Evolutionary conservation across 768 basidiomycete species (phyloP), one percentile per base, ranked within the genome.

Genomic region (Termitomyces sp.): DNA sequence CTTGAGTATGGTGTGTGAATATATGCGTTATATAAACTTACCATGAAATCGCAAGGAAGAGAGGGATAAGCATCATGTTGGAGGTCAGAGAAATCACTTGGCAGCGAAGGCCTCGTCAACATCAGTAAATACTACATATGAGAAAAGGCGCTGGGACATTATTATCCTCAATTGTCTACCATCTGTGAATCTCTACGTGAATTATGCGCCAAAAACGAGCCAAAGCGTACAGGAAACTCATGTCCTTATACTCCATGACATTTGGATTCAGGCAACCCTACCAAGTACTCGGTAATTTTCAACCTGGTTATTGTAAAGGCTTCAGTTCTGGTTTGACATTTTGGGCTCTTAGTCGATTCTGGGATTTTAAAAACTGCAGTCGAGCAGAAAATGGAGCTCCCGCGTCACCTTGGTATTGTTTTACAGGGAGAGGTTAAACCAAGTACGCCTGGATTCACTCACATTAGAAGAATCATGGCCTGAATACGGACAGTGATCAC

Each of bases 251-350:
- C 69, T 83, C 80, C 60, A 81, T 88, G 70, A 80, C 87, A 2
- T 98, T 98, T 71, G 90, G 90, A 6, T 98, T 98, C 71, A 77
- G 94, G 46, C 86, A 94, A 65, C 96, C 97, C 0, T 98, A 94
- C 70, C 97, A 98, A 76, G 81, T 96, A 7, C 80, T 98, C 26
- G 83, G 94, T 94, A 64, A 62, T 78, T 72, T 22, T 24, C 11
- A 38, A 20, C 16, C 24, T 28, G 8, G 5, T 52, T 38, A 30
- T 20, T 28, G n/a, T n/a, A n/a, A 11, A 52, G 3, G 22, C 13
- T 38, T 40, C 26, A 40, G 8, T 40, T 58, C 63, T 59, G 38
- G 47, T 30, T 33, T 41, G 40, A 41, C 22, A 24, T 33, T 26
- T 32, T 30, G 24, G 6, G 47, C 26, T 46, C 18, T 18, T 62